A percentile compares a stretch with the other conserved stretches of the same genome.
These are phyloP conservation scores for Fagus sylvatica DNA, from an alignment of 306 rosid genomes.

Conservation along the genomic window DNA sequence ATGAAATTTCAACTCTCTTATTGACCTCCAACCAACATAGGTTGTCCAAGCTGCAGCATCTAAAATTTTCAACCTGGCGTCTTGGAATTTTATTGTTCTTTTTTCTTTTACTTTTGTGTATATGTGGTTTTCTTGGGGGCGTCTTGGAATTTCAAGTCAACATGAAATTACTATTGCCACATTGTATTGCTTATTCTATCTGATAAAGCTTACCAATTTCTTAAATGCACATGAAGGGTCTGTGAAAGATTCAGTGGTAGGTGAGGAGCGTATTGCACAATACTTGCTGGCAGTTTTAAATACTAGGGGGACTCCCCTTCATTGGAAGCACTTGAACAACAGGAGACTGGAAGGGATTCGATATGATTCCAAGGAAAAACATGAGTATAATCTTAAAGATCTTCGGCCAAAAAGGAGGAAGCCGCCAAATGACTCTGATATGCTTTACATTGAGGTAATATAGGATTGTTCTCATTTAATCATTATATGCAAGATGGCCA, in stretches of 20 bases:
- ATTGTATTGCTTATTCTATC: neutral
- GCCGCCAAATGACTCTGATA: constrained; percentile 52
- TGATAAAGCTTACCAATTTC: neutral
- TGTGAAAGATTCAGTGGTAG: constrained; percentile 86
- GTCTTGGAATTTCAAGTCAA: neutral
- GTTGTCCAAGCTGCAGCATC: neutral
- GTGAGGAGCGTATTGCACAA: constrained; percentile 90
- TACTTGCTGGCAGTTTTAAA: constrained; percentile 79
- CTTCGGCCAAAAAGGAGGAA: constrained; percentile 60
- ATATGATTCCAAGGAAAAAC: constrained; percentile 41
- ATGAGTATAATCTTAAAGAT: constrained; percentile 53
- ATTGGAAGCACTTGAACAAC: constrained; percentile 67
- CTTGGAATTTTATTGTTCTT: neutral
- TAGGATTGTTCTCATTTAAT: neutral
- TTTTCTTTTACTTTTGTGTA: neutral
- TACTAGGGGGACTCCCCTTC: constrained; percentile 76
- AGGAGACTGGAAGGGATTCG: constrained; percentile 63
- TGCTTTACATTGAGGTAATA: constrained; percentile 68
- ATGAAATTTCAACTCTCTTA: neutral
- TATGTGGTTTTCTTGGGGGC: too few species aligned
- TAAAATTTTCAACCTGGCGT: neutral
- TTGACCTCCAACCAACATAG: neutral
- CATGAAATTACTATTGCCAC: neutral
- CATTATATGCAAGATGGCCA: constrained; percentile 6
- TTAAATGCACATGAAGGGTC: constrained; percentile 60